A percentile compares a stretch with the other conserved stretches of the same genome.
Conservation (phyloP, 805 yeast species). For the Saturnispora diversa region DNA sequence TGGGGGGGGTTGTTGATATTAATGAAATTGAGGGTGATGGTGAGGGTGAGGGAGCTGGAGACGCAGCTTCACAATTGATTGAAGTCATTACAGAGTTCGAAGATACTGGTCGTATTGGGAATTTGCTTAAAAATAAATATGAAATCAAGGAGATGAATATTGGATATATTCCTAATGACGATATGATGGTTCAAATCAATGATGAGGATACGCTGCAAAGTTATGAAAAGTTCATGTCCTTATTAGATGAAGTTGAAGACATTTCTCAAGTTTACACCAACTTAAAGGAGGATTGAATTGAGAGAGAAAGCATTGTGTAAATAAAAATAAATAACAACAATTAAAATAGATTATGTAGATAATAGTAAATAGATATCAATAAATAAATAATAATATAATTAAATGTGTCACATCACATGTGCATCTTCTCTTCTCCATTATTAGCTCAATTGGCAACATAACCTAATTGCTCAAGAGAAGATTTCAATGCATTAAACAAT, state of each 20-base stretch:
- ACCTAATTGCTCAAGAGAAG: slow-evolving; percentile 34
- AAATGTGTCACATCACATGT: too few relatives aligned
- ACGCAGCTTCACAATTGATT: too few relatives aligned
- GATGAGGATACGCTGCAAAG: slow-evolving; percentile 44
- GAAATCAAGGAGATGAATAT: slow-evolving; percentile 64
- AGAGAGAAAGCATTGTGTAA: background rate
- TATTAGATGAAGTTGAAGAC: slow-evolving; percentile 75
- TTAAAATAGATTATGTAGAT: too few relatives aligned
- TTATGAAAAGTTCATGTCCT: slow-evolving; percentile 48
- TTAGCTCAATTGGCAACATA: slow-evolving; percentile 15
- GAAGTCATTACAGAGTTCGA: slow-evolving; percentile 57
- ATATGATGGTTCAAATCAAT: slow-evolving; percentile 46
- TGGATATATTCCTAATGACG: slow-evolving; percentile 56
- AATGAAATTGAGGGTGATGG: slow-evolving; percentile 22
- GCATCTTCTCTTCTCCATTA: background rate
- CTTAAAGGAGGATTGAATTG: slow-evolving; percentile 32
- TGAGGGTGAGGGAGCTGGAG: slow-evolving; percentile 13
- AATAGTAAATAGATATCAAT: too few relatives aligned
- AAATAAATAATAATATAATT: too few relatives aligned
- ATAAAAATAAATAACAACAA: background rate
- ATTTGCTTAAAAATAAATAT: slow-evolving; percentile 46
- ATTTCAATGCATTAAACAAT: slow-evolving; percentile 40
- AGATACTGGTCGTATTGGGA: slow-evolving; percentile 55
- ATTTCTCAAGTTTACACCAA: slow-evolving; percentile 75
- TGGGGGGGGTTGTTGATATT: slow-evolving; percentile 68